Evolutionary conservation across 2,329 filamentous ascomycete genomes (phyloP).

Genomic region (Diaporthe eres): DNA sequence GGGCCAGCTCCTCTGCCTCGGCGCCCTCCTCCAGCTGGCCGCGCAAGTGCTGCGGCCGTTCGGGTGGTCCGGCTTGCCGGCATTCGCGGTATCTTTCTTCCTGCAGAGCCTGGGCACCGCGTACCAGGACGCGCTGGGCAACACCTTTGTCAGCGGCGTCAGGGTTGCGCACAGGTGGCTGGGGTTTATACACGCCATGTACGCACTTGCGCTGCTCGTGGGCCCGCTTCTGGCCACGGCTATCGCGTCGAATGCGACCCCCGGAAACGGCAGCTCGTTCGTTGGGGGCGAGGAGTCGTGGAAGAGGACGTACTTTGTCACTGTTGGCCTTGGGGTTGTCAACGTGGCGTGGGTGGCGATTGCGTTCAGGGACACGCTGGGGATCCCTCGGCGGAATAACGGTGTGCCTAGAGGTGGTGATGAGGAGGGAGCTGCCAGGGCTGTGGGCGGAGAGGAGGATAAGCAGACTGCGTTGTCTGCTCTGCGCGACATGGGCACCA

Average conservation of each 20-base stretch:
- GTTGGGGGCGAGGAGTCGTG: slow-evolving; percentile 52
- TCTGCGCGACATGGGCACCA: slow-evolving; percentile 47
- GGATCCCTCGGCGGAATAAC: slow-evolving; percentile 45
- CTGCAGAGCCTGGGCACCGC: slow-evolving; percentile 72
- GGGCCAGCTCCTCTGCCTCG: slow-evolving; percentile 69
- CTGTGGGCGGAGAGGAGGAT: slow-evolving; percentile 48
- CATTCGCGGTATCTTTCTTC: slow-evolving; percentile 72
- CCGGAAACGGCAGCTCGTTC: slow-evolving; percentile 44
- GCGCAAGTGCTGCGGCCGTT: slow-evolving; percentile 69
- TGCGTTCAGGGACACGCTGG: slow-evolving; percentile 65
- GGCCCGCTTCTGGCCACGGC: slow-evolving; percentile 68
- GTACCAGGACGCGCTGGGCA: slow-evolving; percentile 74
- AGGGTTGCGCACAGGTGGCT: slow-evolving; percentile 70
- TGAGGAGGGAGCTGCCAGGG: slow-evolving; percentile 37
- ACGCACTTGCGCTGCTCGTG: slow-evolving; percentile 68
- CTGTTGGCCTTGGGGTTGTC: slow-evolving; percentile 64
- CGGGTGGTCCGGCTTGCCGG: slow-evolving; percentile 61
- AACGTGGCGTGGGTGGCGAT: slow-evolving; percentile 63
- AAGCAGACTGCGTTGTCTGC: slow-evolving; percentile 59
- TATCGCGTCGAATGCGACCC: slow-evolving; percentile 56
- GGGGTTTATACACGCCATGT: slow-evolving; percentile 76
- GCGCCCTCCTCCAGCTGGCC: slow-evolving; percentile 67
- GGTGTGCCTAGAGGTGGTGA: background rate
- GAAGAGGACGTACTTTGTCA: slow-evolving; percentile 70
- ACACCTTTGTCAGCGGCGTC: slow-evolving; percentile 69